Conservation (phyloP, 2,329 filamentous ascomycete genomes). For the Sporothrix dimorphospora region DNA sequence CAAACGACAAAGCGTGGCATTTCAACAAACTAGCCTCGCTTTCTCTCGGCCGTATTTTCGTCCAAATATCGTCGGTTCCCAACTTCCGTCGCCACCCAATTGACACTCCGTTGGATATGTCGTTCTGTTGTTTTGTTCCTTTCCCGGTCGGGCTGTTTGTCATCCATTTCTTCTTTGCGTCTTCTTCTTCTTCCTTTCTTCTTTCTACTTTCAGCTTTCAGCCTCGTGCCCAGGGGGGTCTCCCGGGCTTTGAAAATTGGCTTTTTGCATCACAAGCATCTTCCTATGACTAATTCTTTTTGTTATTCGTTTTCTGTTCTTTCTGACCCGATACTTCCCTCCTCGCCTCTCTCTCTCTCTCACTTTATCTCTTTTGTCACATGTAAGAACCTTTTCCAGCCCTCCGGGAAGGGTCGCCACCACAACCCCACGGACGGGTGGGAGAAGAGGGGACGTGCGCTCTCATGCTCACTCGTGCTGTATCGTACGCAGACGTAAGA, state of each 20-base stretch:
- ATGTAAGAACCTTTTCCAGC: conserved; percentile 17
- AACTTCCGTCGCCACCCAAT: neutral
- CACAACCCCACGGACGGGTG: neutral
- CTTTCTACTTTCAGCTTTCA: neutral
- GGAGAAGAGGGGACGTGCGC: neutral
- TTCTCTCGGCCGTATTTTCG: neutral
- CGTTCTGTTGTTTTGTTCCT: neutral
- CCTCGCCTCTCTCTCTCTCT: neutral
- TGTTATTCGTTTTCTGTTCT: no score
- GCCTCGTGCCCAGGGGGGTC: neutral
- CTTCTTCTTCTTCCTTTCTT: neutral
- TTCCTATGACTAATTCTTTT: no score
- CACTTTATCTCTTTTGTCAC: no score
- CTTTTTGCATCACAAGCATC: no score
- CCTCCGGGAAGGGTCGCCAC: neutral
- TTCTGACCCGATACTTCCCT: neutral
- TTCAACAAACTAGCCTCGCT: neutral
- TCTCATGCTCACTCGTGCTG: neutral
- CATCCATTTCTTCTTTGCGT: neutral
- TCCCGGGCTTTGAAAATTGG: neutral
- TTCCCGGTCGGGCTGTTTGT: neutral
- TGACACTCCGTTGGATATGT: conserved; percentile 4
- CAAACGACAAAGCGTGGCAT: neutral
- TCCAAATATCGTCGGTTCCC: neutral
- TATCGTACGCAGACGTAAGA: no score